Evolutionary conservation across 1,139 yeast species (phyloP), one percentile per base, ranked within the genome.

Genomic region (Magnusiomyces ingens): DNA sequence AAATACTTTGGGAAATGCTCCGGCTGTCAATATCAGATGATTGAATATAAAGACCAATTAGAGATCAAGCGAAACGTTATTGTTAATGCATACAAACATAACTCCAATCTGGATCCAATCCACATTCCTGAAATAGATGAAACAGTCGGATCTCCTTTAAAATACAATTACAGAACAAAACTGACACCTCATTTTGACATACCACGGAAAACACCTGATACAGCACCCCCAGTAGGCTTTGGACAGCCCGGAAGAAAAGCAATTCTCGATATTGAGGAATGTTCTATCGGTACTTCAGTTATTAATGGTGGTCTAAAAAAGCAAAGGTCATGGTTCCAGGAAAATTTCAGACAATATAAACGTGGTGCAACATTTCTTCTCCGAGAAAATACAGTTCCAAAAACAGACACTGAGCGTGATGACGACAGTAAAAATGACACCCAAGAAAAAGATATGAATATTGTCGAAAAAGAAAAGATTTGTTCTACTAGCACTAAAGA

Each of bases 181-280:
- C 76, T 93, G 51, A 93, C 99, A 0, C 99, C 99, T 3, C 99
- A 93, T 72, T 93, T 91, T 70, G 93, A 89, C 65, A 73, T 89
- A 45, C 95, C 95, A n/a, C 75, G 79, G 59, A 51, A 71, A 53
- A 71, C 74, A 56, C 58, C 69, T 52, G 65, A 74, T 38, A 67
- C 68, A 41, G 71, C 79, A 48, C 96, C 97, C 19, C 80, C 86
- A 18, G 75, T 93, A 54, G 99, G 99, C 0, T 93, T 91, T 72
- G 96, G 95, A 8, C 78, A 86, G 54, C 59, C 86, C 80, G 74
- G 97, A 82, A 50, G 84, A 80, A 72, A 93, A 84, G 35, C 73
- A 68, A 60, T 91, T 82, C 72, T 93, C 59, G 99, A 93, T 67
- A 91, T 93, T 59, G 99, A 93, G 66, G 96, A 90, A 60, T 93